Percentiles rank a stretch among this genome's conserved stretches.
phyloP scores from a whole-genome alignment of 2,329 filamentous ascomycete genomes.

The Sporothrix brasiliensis region DNA sequence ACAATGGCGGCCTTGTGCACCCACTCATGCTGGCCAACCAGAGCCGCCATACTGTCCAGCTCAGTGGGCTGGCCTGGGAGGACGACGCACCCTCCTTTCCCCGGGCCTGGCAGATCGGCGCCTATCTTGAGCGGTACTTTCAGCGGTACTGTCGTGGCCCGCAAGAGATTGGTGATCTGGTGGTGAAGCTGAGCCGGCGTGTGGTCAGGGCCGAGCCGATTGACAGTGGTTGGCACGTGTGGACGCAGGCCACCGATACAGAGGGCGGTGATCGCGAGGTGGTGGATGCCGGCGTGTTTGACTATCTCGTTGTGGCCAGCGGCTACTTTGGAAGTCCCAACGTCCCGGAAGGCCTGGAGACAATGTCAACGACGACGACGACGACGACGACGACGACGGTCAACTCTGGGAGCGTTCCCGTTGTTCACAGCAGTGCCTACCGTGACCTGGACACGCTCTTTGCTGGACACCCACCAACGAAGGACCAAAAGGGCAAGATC shows the following conservation, averaged over 20 bases:
- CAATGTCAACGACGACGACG: slow-evolving; percentile 34
- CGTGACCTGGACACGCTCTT: slow-evolving; percentile 57
- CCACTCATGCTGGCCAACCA: slow-evolving; percentile 74
- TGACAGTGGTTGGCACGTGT: slow-evolving; percentile 48
- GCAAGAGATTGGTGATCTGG: slow-evolving; percentile 39
- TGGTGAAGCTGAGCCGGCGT: slow-evolving; percentile 54
- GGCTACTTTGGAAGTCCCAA: slow-evolving; percentile 73
- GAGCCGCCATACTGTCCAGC: slow-evolving; percentile 73
- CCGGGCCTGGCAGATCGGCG: slow-evolving; percentile 74
- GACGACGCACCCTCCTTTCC: slow-evolving; percentile 64
- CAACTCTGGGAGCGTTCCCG: slow-evolving; percentile 48
- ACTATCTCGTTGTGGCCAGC: slow-evolving; percentile 71
- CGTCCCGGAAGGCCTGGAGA: slow-evolving; percentile 51
- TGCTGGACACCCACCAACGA: slow-evolving; percentile 33
- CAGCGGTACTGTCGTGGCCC: slow-evolving; percentile 56
- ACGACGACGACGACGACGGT: slow-evolving; percentile 37
- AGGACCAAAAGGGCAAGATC: slow-evolving; percentile 58
- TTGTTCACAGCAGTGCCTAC: slow-evolving; percentile 71
- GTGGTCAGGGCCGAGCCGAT: slow-evolving; percentile 49
- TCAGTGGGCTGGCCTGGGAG: slow-evolving; percentile 71
- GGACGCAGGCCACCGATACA: not conserved
- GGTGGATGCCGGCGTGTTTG: slow-evolving; percentile 57
- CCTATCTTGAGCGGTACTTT: slow-evolving; percentile 69
- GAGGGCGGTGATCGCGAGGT: slow-evolving; percentile 44
- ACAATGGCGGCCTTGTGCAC: slow-evolving; percentile 58